Base-by-base conservation (phyloP, 1,284 basidiomycete genomes). In the Ceraceosorus guamensis region DNA sequence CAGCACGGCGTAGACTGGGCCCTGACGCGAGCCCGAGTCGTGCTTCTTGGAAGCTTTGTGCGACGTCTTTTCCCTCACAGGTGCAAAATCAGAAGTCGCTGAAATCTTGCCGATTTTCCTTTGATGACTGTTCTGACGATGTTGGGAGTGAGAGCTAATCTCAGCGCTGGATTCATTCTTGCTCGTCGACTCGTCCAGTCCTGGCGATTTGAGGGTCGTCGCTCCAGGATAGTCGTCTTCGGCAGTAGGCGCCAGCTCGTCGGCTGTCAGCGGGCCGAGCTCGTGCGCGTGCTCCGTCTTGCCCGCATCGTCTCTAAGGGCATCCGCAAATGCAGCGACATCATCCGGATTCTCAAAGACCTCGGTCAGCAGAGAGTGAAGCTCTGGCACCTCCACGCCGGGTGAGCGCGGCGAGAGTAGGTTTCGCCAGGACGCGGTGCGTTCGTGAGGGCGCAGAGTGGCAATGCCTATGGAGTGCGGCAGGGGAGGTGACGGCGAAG, bases 1-100 rank as follows among this genome's bases (percentile, higher is more conserved):
- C 0, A 75, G 55, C 0, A 69, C 55, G 45, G 56, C 59, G 52
- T 63, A 74, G 34, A 73, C 61, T n/a, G 66, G 61, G 5, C 73
- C 73, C 50, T 73, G 72, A 8, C 72, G 58, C 3, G 61, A 57
- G 6, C 59, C 62, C 30, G 74, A 70, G n/a, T 65, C 57, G 16
- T 48, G 13, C 5, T 32, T 35, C 5, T 14, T 11, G 5, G 6
- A 16, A 6, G 14, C 24, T 16, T 53, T 50, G 43, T 58, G 57
- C 31, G 41, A 34, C 37, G 63, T 56, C 48, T 65, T 64, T 60
- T 76, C 65, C 48, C 61, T 57, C 50, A 76, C 66, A n/a, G 73
- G 73, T 0, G 73, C 73, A 66, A 76, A 76, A 39, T 55, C 54
- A 39, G 48, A 51, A 6, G 45, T 49, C n/a, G 53, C 53, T 13